Evolutionary conservation across 2,329 filamentous ascomycete genomes (phyloP), one percentile per base, ranked within the genome.

Genomic region (Pseudocercospora crystallina): DNA sequence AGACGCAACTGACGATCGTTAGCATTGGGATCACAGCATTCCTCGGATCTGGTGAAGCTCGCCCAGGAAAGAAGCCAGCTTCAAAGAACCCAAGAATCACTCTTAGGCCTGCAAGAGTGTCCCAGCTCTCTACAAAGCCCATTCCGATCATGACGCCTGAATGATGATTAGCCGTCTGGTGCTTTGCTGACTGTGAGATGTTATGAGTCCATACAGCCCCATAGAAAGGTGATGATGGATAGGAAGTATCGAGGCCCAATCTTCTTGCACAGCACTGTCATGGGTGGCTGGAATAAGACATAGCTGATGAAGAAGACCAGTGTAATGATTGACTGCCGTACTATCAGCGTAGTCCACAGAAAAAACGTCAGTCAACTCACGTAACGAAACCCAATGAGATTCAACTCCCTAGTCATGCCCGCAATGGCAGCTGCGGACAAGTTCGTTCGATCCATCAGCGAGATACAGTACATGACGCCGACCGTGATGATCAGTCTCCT

Each of bases 291-390:
- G 59, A 87, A 86, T 47, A 87, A 42, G 54, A 84, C 78, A 66
- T 89, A 89, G 2, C 84, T 80, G 54, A 87, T 75, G 73, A 89
- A 89, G 72, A 89, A 89, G 61, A 87, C 76, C 29, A 89, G 73
- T 3, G 84, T 85, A 48, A 85, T 78, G 61, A 89, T 79, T n/a
- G 81, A 77, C 62, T 74, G 72, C 36, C 53, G 63, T 59, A 15
- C 61, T 54, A 7, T 67, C 61, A 58, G 49, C 5, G 60, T 29
- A 7, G 8, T 34, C 15, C n/a, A 30, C 15, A 20, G n/a, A 34
- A 35, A 15, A 17, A 9, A 12, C 9, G 12, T 17, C 13, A 13
- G n/a, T 15, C 12, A 15, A 44, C 34, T 34, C 35, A 38, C 32
- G 17, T 38, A 44, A 33, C 20, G 14, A 14, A 49, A 41, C 30